Percentiles rank a stretch among this genome's conserved stretches.
phyloP scores from a whole-genome alignment of 768 basidiomycete genomes.

The Psilocybe sp. region DNA sequence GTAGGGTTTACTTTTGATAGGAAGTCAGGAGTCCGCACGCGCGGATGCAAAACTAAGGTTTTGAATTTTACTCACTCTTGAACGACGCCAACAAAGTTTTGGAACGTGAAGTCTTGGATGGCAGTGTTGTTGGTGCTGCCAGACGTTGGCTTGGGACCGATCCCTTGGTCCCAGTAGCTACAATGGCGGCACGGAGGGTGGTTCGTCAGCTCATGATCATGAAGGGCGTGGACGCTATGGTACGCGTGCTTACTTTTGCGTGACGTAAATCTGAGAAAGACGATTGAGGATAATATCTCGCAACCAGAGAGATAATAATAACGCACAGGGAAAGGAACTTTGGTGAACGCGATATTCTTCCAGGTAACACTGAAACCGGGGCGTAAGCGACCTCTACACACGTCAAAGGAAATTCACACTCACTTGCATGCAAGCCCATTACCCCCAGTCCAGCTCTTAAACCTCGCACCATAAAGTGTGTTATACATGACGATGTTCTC shows the following conservation, averaged over 20 bases:
- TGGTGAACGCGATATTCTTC: slow-evolving; percentile 50
- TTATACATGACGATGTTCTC: slow-evolving; percentile 47
- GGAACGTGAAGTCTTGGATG: slow-evolving; percentile 52
- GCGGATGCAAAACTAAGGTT: too few relatives aligned
- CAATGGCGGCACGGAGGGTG: not conserved
- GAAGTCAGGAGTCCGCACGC: too few relatives aligned
- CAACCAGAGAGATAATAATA: too few relatives aligned
- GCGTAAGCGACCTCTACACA: not conserved
- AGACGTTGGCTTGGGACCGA: slow-evolving; percentile 41
- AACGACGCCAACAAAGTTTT: slow-evolving; percentile 51
- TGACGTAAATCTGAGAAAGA: slow-evolving; percentile 50
- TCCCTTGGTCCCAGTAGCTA: slow-evolving; percentile 63
- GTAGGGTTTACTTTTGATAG: slow-evolving; percentile 32
- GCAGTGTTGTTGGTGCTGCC: slow-evolving; percentile 47
- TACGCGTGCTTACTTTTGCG: slow-evolving; percentile 46
- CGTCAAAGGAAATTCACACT: slow-evolving; percentile 5
- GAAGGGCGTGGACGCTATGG: too few relatives aligned
- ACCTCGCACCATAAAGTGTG: slow-evolving; percentile 56
- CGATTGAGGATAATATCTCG: not conserved
- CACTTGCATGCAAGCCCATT: slow-evolving; percentile 57
- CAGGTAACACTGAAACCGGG: slow-evolving; percentile 46
- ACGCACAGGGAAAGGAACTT: slow-evolving; percentile 55
- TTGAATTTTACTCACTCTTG: too few relatives aligned
- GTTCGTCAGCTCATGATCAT: too few relatives aligned
- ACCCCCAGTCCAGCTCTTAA: slow-evolving; percentile 68